phyloP scores from a whole-genome alignment of 352 stramenopile genomes.

The Pythium aquatile region DNA sequence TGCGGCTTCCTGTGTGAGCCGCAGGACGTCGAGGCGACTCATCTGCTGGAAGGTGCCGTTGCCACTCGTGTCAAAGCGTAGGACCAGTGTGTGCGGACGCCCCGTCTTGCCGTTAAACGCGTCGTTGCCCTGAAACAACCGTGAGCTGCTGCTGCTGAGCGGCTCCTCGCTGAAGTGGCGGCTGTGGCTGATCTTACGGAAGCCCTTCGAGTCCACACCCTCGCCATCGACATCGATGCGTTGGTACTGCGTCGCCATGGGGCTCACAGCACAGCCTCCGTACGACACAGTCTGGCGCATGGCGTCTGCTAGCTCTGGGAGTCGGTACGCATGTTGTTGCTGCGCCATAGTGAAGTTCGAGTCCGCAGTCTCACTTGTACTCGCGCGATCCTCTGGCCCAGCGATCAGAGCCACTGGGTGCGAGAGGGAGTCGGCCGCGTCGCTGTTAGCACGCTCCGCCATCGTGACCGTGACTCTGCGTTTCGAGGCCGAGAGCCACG shows the following conservation, averaged over 20 bases:
- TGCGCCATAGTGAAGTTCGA: slow-evolving; percentile 2
- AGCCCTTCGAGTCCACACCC: slow-evolving; percentile 7
- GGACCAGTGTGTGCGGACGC: slow-evolving; percentile 19
- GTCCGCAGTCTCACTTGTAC: not conserved
- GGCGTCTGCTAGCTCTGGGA: slow-evolving; percentile 27
- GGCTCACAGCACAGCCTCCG: slow-evolving; percentile 19
- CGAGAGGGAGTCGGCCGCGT: not conserved
- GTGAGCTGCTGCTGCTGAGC: slow-evolving; percentile 18
- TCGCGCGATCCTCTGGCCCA: not conserved
- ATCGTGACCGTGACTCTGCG: not conserved
- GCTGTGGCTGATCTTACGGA: slow-evolving; percentile 13
- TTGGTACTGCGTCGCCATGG: slow-evolving; percentile 28
- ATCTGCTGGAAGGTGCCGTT: slow-evolving; percentile 60
- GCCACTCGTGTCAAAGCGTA: slow-evolving; percentile 49
- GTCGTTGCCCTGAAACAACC: slow-evolving; percentile 19
- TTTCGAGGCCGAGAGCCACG: not conserved
- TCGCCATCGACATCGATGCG: slow-evolving; percentile 36
- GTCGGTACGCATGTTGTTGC: slow-evolving; percentile 18
- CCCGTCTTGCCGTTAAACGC: slow-evolving; percentile 25
- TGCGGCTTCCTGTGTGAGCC: slow-evolving; percentile 53
- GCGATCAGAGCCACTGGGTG: not conserved
- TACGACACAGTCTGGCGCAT: slow-evolving; percentile 31
- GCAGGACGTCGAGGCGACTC: slow-evolving; percentile 59
- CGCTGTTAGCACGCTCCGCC: slow-evolving; percentile 1
- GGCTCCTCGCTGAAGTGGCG: slow-evolving; percentile 8